phyloP scores from a whole-genome alignment of 1,284 basidiomycete genomes.

The Trametes hirsuta region DNA sequence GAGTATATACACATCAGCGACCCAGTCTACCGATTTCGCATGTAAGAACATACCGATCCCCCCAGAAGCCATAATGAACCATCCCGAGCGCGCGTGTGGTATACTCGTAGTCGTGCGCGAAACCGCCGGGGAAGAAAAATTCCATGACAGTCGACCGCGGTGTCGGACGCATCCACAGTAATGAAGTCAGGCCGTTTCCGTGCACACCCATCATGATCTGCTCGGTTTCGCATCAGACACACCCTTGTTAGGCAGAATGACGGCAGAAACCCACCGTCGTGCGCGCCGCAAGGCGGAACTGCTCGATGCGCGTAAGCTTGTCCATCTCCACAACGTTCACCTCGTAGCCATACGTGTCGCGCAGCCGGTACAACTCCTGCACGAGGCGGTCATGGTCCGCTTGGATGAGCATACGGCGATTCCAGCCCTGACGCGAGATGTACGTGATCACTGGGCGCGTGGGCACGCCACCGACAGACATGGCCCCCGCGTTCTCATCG shows the following conservation, averaged over 20 bases:
- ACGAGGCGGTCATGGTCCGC: slow-evolving; percentile 71
- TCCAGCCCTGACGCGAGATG: slow-evolving; percentile 85
- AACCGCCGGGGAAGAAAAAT: slow-evolving; percentile 85
- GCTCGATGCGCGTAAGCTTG: slow-evolving; percentile 75
- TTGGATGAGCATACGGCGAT: slow-evolving; percentile 70
- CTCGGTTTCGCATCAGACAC: neutral
- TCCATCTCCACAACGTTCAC: slow-evolving; percentile 87
- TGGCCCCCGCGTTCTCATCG: slow-evolving; percentile 37
- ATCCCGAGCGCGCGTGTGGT: slow-evolving; percentile 82
- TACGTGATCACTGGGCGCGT: slow-evolving; percentile 78
- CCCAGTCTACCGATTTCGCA: neutral
- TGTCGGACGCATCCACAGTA: slow-evolving; percentile 85
- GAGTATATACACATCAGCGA: neutral
- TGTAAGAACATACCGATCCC: slow-evolving; percentile 43
- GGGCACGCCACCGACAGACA: slow-evolving; percentile 33
- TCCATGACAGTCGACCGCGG: slow-evolving; percentile 82
- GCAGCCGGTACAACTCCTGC: slow-evolving; percentile 61
- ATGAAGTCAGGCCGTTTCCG: slow-evolving; percentile 82
- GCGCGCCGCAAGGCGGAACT: slow-evolving; percentile 74
- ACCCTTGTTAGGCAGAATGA: neutral
- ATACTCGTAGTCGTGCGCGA: slow-evolving; percentile 86
- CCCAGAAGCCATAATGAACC: slow-evolving; percentile 87
- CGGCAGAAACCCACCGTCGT: slow-evolving; percentile 66
- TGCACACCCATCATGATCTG: slow-evolving; percentile 90
- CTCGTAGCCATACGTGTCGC: slow-evolving; percentile 78